Conservation (phyloP, 1,284 basidiomycete genomes). For the Earliella scabrosa region DNA sequence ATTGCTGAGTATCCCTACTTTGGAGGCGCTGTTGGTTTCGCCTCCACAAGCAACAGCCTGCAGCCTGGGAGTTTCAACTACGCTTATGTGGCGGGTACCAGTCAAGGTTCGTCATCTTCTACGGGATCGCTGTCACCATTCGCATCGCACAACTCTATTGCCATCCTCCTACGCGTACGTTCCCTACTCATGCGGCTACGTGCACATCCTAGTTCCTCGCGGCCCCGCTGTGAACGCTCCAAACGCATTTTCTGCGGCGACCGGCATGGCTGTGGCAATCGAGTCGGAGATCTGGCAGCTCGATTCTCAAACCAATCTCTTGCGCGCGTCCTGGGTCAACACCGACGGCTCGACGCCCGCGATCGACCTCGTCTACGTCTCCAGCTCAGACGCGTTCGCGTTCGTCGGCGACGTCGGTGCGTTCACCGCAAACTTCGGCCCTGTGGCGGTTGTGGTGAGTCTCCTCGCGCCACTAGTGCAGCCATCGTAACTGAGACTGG, state of each 20-base stretch:
- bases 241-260: slow-evolving; percentile 25
- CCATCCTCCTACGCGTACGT: background rate
- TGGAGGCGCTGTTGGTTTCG: slow-evolving; percentile 25
- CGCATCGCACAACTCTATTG: background rate
- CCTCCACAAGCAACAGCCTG: slow-evolving; percentile 14
- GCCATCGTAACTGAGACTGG: no score
- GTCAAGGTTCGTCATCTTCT: slow-evolving; percentile 7
- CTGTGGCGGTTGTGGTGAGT: background rate
- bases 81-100: slow-evolving; percentile 25
- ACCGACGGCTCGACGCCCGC: slow-evolving; percentile 4
- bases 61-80: slow-evolving; percentile 21
- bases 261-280: slow-evolving; percentile 10
- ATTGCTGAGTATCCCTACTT: slow-evolving; percentile 19
- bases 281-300: slow-evolving; percentile 30
- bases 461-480: no score
- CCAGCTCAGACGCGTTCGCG: background rate
- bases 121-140: background rate
- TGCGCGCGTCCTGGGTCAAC: slow-evolving; percentile 30
- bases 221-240: slow-evolving; percentile 16
- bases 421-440: background rate
- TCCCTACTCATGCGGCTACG: background rate
- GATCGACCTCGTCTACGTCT: background rate
- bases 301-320: background rate
- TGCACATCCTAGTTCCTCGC: slow-evolving; percentile 11
- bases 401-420: slow-evolving; percentile 4